Evolutionary conservation across 1,139 yeast species (phyloP), one percentile per base, ranked within the genome.

Genomic region (Scheffersomyces stambukii): DNA sequence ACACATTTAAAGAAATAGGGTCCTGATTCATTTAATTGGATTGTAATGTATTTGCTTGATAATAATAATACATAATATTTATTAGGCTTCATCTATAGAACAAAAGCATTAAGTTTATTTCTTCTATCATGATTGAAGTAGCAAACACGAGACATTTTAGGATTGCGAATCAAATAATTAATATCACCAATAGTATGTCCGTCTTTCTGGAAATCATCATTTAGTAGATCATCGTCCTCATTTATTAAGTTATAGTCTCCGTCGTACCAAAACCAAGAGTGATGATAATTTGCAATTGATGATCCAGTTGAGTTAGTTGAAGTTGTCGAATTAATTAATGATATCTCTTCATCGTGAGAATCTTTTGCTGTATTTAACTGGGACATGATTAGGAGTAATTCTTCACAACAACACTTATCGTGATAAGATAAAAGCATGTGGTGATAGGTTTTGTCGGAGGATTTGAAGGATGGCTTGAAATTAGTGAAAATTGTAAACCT

Each of bases 1-100:
- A 70, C 34, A 73, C 79, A 1, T 62, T 78, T 32, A 57, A 55
- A 27, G 70, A 62, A 34, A 44, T 64, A 29, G 67, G 65, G 1
- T 5, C 21, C 11, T 19, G 11, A 5, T 4, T 19, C 10, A 4
- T 4, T 19, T 4, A 10, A 29, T 14, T 27, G 23, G 23, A 10
- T n/a, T 14, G 26, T 16, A 15, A 23, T 27, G 8, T n/a, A n/a
- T n/a, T n/a, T n/a, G n/a, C n/a, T n/a, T n/a, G n/a, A n/a, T n/a
- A 5, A 13, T 25, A 25, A 13, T 10, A 23, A 14, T 27, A 11
- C 11, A 23, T 13, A 16, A 16, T 6, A 13, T 25, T 9, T 21
- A 19, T 18, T 10, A 8, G 6, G 29, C 5, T 6, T 9, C 6
- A 11, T 12, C 28, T 28, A 35, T 4, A 35, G 25, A 19, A 35